Evolutionary conservation across 2,329 filamentous ascomycete genomes (phyloP), one percentile per base, ranked within the genome.

Genomic region (Cordyceps fumosorosea): DNA sequence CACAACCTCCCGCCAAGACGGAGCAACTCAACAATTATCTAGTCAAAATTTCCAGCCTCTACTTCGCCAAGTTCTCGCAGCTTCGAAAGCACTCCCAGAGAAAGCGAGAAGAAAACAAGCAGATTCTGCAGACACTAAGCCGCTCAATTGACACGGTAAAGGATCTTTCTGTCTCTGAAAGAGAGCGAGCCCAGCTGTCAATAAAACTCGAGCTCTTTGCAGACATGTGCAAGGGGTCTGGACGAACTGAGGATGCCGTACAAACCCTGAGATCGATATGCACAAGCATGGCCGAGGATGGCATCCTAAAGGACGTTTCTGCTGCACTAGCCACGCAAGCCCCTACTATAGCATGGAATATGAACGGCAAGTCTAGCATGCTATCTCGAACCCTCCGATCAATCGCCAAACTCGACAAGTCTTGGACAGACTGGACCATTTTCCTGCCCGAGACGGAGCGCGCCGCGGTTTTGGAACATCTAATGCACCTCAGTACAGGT

Each of bases 21-120:
- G 75, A 75, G 32, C 71, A 75, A 56, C 67, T 76, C 14, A 69
- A 66, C n/a, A 77, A 76, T 2, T 84, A 86, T 66, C 78, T 84
- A 62, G 81, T 88, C 64, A 89, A 87, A 67, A 82, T 91, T 29
- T 91, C 89, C 0, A 87, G 89, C 67, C 78, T 89, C 3, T 90
- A 90, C 70, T 91, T 87, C 70, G 78, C 84, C n/a, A 78, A 84
- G 54, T 85, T 85, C 68, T 74, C 82, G 20, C 76, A 79, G 51
- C 70, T 84, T 64, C 75, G 79, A 16, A 83, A 82, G 56, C 73
- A 76, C 26, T 66, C 74, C 0, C 74, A 75, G 4, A 77, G 72
- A 50, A 68, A 71, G 12, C 75, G 74, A 57, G 70, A 74, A 22
- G 62, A 69, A 51, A 74, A 70, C 63, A 77, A 76, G 66, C 72